phyloP scores from a whole-genome alignment of 352 stramenopile genomes.

The Phytophthora macrochlamydospora region DNA sequence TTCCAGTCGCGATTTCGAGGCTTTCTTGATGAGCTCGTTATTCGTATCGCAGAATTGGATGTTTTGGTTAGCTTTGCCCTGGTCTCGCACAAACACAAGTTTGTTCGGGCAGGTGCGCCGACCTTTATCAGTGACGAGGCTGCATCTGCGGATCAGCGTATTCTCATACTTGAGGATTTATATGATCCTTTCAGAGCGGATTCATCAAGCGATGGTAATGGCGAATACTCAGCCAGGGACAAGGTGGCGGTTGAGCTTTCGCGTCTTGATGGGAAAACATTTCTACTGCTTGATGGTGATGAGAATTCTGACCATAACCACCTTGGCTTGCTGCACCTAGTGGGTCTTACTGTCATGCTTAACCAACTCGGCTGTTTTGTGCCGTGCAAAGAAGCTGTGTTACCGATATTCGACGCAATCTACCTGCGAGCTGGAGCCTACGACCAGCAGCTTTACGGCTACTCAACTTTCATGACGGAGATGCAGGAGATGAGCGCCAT shows the following conservation, averaged over 20 bases:
- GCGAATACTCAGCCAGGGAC: neutral
- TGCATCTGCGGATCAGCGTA: neutral
- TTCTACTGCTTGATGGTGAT: constrained; percentile 32
- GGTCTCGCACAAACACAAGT: constrained; percentile 36
- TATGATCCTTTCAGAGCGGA: constrained; percentile 31
- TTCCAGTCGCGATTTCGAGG: constrained; percentile 19
- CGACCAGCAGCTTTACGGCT: constrained; percentile 49
- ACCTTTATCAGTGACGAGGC: neutral
- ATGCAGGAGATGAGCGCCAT: constrained; percentile 56
- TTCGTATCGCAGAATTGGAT: constrained; percentile 35
- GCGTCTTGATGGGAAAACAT: constrained; percentile 14
- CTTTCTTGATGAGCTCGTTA: constrained; percentile 13
- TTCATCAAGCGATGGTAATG: neutral
- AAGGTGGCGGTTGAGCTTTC: constrained; percentile 11
- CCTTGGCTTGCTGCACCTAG: constrained; percentile 16
- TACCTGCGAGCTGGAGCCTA: constrained; percentile 46
- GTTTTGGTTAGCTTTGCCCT: constrained; percentile 42
- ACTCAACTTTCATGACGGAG: constrained; percentile 63
- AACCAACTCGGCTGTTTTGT: constrained; percentile 75
- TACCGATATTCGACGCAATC: constrained; percentile 54
- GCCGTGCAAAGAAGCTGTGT: constrained; percentile 37
- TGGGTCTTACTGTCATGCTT: constrained; percentile 43
- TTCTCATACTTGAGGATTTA: constrained; percentile 11
- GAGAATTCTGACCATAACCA: neutral
- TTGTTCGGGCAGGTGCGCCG: constrained; percentile 22